Evolutionary conservation across 192 early-diverging fungal species (phyloP), one percentile per base, ranked within the genome.

Genomic region (Backusella circina): DNA sequence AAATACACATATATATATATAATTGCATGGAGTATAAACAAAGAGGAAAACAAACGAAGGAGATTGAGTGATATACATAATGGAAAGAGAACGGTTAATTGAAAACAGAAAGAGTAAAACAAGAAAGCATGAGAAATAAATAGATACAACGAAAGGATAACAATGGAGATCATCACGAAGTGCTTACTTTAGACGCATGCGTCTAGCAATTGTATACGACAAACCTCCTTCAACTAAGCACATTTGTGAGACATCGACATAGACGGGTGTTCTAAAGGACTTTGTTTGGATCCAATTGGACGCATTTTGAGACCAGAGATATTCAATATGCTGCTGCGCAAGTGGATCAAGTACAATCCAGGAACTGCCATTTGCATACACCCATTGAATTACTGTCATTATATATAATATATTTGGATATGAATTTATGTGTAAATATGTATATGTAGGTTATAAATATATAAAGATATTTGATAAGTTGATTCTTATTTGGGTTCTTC

Each of bases 161-260:
- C 47, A 23, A 51, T 41, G 39, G 13, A 8, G n/a, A 26, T 13
- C 54, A 47, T 47, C 7, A 4, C 13, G 26, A 61, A 61, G 3
- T 1, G 1, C 4, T 26, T 28, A 61, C 26, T 28, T 61, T 61
- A 28, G n/a, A 61, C 54, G 9, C 23, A 26, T 70, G 13, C 69
- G 38, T 30, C 69, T 38, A 32, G 69, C 41, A 31, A 70, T 41
- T 41, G 37, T 16, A 47, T 47, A 70, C 7, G 69, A 47, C 9
- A 30, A 2, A 0, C 28, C 26, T 9, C 28, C 39, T 8, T 38
- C 28, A 1, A 70, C 26, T 35, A 70, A 5, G 6, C 26, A 47
- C 69, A 70, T 47, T 70, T 44, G 69, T 15, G 26, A 21, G 23
- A 70, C 39, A 70, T 70, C 69, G 5, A 70, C 69, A 70, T 70